Conservation (phyloP, 306 rosid genomes). For the Malus fusca region DNA sequence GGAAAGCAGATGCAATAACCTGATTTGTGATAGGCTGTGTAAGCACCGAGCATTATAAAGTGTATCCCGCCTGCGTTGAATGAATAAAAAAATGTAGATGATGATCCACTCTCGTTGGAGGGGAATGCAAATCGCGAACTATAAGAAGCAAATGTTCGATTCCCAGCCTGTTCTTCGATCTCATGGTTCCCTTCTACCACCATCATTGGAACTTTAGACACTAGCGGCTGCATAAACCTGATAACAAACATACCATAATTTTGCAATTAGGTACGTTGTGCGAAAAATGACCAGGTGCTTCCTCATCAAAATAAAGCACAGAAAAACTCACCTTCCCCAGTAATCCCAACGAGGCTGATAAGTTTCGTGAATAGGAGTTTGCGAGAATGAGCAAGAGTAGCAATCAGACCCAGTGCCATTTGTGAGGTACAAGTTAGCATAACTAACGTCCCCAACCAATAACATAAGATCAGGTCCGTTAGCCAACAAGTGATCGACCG, state of each 20-base stretch:
- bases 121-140: conserved; percentile 84
- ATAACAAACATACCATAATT: conserved; percentile 1
- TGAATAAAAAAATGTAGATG: conserved; percentile 69
- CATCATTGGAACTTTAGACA: conserved; percentile 76
- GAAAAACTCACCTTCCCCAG: conserved; percentile 70
- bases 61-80: conserved; percentile 92
- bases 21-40: conserved; percentile 46
- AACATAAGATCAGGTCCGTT: conserved; percentile 78
- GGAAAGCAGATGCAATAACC: conserved; percentile 25
- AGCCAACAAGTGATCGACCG: conserved; percentile 53
- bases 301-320: not conserved
- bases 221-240: conserved; percentile 80
- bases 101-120: conserved; percentile 71
- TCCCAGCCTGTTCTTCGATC: conserved; percentile 61
- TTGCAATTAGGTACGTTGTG: not conserved
- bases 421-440: conserved; percentile 68
- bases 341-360: conserved; percentile 98
- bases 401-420: conserved; percentile 74
- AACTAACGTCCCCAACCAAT: conserved; percentile 65
- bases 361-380: conserved; percentile 79
- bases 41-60: conserved; percentile 78
- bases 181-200: conserved; percentile 91
- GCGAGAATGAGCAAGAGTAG: conserved; percentile 61
- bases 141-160: conserved; percentile 64
- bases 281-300: not conserved